Percentiles rank a stretch among this genome's conserved stretches.
Conservation (phyloP, 495 filamentous ascomycete species). For the Aspergillus conjunctus region DNA sequence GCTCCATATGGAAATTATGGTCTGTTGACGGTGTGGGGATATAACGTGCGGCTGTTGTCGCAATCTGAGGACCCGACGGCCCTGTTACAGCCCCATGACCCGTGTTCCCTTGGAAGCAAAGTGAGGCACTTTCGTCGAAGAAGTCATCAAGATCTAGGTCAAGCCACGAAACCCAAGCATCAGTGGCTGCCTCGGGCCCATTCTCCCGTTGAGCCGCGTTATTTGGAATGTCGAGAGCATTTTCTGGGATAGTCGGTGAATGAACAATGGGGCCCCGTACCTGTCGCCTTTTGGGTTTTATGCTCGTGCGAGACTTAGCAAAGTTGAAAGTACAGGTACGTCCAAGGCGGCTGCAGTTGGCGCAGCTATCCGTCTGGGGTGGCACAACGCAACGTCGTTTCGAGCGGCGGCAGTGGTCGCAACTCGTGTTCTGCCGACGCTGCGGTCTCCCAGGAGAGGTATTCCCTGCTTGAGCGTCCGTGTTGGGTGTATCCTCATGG, state of each 20-base stretch:
- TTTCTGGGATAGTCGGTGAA: not conserved
- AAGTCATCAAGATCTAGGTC: not conserved
- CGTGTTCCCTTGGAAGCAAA: not conserved
- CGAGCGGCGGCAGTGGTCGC: slow-evolving; percentile 31
- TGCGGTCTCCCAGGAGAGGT: slow-evolving; percentile 5
- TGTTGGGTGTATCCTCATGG: no score
- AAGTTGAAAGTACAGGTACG: slow-evolving; percentile 33
- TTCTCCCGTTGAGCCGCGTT: not conserved
- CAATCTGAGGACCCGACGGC: not conserved
- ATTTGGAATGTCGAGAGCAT: not conserved
- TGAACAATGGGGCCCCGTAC: not conserved
- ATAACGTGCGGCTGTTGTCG: not conserved
- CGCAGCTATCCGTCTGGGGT: slow-evolving; percentile 10
- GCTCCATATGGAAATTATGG: not conserved
- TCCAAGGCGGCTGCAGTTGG: slow-evolving; percentile 27
- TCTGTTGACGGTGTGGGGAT: not conserved
- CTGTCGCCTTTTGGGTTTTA: not conserved
- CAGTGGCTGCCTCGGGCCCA: not conserved
- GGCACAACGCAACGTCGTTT: slow-evolving; percentile 31
- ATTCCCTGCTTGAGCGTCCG: not conserved
- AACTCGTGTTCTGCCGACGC: slow-evolving; percentile 33
- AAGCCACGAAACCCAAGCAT: not conserved
- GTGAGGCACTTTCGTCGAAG: not conserved
- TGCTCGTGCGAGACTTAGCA: slow-evolving; percentile 6
- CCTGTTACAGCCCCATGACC: not conserved